A percentile compares a stretch with the other conserved stretches of the same genome.
Evolutionary conservation across 192 early-diverging fungal species (phyloP).

Genomic region (Coemansia sp.): DNA sequence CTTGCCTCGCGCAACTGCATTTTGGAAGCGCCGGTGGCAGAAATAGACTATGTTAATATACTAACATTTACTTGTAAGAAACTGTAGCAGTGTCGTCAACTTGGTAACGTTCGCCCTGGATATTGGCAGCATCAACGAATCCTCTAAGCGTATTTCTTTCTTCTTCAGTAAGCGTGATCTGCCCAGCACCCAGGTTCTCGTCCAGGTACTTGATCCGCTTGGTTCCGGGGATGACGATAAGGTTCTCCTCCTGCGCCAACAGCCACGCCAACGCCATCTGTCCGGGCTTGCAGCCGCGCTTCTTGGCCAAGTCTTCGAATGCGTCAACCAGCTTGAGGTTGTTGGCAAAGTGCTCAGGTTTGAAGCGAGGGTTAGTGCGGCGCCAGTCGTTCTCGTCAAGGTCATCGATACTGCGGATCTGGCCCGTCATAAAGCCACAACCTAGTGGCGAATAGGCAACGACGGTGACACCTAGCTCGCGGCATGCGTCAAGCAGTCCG

Average conservation of each 20-base stretch:
- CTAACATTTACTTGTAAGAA: too few species aligned
- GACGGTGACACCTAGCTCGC: constrained; percentile 72
- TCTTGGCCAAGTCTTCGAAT: constrained; percentile 55
- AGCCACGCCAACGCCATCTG: constrained; percentile 71
- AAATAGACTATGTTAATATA: background rate
- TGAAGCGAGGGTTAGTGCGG: constrained; percentile 59
- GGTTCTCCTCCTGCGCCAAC: constrained; percentile 49
- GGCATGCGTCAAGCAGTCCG: constrained; percentile 67
- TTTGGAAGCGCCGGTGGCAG: constrained; percentile 14
- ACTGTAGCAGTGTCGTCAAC: background rate
- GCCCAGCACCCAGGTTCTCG: constrained; percentile 35
- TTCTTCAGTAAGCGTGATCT: constrained; percentile 36
- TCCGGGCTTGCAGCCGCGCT: constrained; percentile 55
- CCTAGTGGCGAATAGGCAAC: constrained; percentile 77
- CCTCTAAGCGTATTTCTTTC: constrained; percentile 35
- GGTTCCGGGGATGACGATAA: constrained; percentile 66
- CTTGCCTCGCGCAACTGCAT: constrained; percentile 21
- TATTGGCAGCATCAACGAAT: constrained; percentile 26
- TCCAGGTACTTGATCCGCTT: constrained; percentile 53
- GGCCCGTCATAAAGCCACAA: constrained; percentile 68
- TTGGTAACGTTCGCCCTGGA: constrained; percentile 35
- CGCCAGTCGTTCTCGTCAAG: constrained; percentile 61
- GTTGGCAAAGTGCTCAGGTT: constrained; percentile 59
- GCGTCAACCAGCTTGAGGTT: constrained; percentile 63
- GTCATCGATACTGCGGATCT: constrained; percentile 58